Conservation (phyloP, 2,329 filamentous ascomycete species). For the Ascochyta pisi region DNA sequence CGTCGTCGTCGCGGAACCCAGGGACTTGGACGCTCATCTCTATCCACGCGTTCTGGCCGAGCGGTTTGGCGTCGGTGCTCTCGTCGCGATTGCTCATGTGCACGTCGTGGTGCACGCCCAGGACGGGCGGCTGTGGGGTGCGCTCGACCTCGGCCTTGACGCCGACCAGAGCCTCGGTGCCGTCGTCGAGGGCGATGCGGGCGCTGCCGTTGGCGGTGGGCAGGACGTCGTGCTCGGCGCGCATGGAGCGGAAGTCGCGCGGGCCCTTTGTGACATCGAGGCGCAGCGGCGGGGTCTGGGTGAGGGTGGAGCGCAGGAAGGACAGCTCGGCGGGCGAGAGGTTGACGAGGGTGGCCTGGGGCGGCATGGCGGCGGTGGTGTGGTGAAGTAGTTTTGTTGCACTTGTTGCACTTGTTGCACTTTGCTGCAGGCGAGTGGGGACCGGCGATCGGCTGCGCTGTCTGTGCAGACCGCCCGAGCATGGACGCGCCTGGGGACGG, state of each 20-base stretch:
- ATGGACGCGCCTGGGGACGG: too few species aligned
- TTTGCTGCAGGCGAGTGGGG: slow-evolving; percentile 11
- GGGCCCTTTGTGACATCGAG: slow-evolving; percentile 69
- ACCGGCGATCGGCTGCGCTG: slow-evolving; percentile 20
- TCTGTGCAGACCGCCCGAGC: too few species aligned
- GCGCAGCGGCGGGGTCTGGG: slow-evolving; percentile 81
- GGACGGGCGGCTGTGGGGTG: slow-evolving; percentile 54
- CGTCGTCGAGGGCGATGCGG: slow-evolving; percentile 91
- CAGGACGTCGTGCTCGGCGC: slow-evolving; percentile 88
- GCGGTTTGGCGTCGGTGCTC: slow-evolving; percentile 37
- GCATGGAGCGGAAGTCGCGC: slow-evolving; percentile 87
- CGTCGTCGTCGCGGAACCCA: slow-evolving; percentile 88
- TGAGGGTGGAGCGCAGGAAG: slow-evolving; percentile 89
- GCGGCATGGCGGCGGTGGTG: slow-evolving; percentile 35
- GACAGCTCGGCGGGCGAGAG: slow-evolving; percentile 96
- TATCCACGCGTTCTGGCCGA: slow-evolving; percentile 74
- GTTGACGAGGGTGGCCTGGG: slow-evolving; percentile 60
- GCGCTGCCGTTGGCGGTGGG: slow-evolving; percentile 91
- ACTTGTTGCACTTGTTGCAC: slow-evolving; percentile 2
- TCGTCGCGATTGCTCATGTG: slow-evolving; percentile 50
- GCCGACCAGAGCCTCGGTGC: slow-evolving; percentile 93
- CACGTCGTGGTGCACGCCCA: slow-evolving; percentile 41
- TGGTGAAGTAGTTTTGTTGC: not conserved
- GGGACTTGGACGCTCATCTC: slow-evolving; percentile 93
- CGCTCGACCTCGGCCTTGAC: slow-evolving; percentile 94